Evolutionary conservation across 495 filamentous ascomycete species (phyloP).

Genomic region (Tetracladium setigerum): DNA sequence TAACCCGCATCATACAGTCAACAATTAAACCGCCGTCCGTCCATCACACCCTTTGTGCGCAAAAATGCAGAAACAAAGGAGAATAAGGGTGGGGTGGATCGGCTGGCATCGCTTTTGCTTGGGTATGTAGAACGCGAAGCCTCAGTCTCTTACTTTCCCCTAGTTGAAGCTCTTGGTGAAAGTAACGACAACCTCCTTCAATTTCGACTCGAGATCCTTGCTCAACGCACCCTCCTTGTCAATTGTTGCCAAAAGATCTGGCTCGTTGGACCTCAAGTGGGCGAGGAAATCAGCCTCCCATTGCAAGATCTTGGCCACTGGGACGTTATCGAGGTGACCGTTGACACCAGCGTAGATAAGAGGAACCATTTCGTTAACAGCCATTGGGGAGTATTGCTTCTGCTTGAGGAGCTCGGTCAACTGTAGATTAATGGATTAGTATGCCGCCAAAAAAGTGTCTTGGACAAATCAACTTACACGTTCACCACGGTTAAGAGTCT

Average conservation of each 20-base stretch:
- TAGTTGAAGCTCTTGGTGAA: conserved; percentile 92
- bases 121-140: conserved; percentile 9
- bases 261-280: conserved; percentile 84
- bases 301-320: conserved; percentile 22
- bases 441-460: too few relatives aligned
- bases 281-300: conserved; percentile 89
- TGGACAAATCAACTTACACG: conserved; percentile 52
- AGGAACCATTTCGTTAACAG: conserved; percentile 98
- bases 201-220: conserved; percentile 86
- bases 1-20: too few relatives aligned
- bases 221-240: conserved; percentile 93
- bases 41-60: conserved; percentile 6
- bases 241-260: conserved; percentile 76
- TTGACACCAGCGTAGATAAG: conserved; percentile 99
- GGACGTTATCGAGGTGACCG: conserved; percentile 45
- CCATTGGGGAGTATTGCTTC: conserved; percentile 99
- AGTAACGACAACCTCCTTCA: conserved; percentile 66
- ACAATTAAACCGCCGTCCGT: neutral
- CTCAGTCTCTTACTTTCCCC: conserved; percentile 6
- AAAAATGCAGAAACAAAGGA: conserved; percentile 18
- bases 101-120: neutral
- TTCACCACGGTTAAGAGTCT: conserved; percentile 97
- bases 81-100: neutral
- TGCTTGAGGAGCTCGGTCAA: conserved; percentile 97
- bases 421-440: conserved; percentile 34